Base-by-base conservation (phyloP, 1,284 basidiomycete species). In the Flammula alnicola region DNA sequence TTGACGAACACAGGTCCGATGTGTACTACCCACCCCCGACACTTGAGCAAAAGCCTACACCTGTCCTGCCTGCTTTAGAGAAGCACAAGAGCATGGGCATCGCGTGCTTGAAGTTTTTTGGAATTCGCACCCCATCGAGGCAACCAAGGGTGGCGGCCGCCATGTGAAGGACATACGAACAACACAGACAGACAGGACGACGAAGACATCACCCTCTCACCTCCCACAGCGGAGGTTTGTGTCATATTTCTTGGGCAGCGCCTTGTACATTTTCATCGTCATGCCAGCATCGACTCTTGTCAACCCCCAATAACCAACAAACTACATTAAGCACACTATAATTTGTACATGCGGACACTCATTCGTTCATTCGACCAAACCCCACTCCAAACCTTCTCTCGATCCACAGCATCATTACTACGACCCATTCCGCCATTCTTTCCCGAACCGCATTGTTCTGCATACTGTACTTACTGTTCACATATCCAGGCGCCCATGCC, bases 41-140 rank as follows among this genome's bases (percentile, higher is more conserved):
- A 47, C 16, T 54, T 9, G 20, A 30, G 25, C 25, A 14, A 27
- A 37, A 52, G 32, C 52, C 51, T 27, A 56, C 52, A 23, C 45
- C 30, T n/a, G 32, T 37, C 2, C 45, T 52, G n/a, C 56, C 61
- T 19, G 54, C 63, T n/a, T 47, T 59, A 22, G 61, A 67, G 41
- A 67, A 63, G 47, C 60, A 59, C 26, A 65, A 61, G 36, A 59
- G 59, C 33, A 55, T 65, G 36, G 70, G 67, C 47, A 65, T 73
- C 58, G 68, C 71, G 4, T 73, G 72, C 51, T 56, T 73, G 26
- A 68, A 65, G 45, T 73, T 74, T 45, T 72, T 74, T 59, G 63
- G 52, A 58, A 64, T 57, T 47, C 65, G 47, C 52, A 60, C 48
- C 48, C 51, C 50, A 47, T 46, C 49, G 35, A 43, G 58, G 17